Conservation (phyloP, 192 early-diverging fungal species). For the Gonapodya sp. region DNA sequence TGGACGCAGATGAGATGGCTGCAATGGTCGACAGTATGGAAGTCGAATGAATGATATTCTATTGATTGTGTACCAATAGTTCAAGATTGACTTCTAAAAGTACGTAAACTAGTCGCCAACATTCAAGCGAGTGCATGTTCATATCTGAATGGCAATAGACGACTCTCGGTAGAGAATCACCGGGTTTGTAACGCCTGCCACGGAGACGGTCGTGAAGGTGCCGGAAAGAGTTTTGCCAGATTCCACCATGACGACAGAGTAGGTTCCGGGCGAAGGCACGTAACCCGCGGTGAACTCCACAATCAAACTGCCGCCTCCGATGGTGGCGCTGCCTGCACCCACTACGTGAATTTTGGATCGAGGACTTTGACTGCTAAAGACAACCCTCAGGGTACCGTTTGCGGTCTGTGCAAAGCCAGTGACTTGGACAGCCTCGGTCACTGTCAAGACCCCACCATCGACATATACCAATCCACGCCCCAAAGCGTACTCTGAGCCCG, state of each 20-base stretch:
- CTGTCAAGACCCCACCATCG: not conserved
- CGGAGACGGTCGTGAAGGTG: not conserved
- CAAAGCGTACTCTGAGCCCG: slow-evolving; percentile 13
- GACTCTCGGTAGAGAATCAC: not conserved
- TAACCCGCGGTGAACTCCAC: not conserved
- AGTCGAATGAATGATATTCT: not conserved
- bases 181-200: not conserved
- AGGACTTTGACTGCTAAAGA: not conserved
- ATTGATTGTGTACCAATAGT: no score
- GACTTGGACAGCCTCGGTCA: not conserved
- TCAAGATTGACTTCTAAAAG: no score
- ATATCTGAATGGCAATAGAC: not conserved
- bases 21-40: not conserved
- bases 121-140: not conserved
- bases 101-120: no score
- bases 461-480: slow-evolving; percentile 18
- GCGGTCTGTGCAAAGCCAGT: not conserved
- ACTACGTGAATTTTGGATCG: not conserved
- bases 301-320: not conserved
- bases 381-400: not conserved
- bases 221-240: not conserved
- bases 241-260: not conserved
- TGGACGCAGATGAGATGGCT: not conserved
- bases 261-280: not conserved
- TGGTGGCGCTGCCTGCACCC: not conserved